Base-by-base conservation (phyloP, 192 early-diverging fungal species). In the Linnemannia hyalina region DNA sequence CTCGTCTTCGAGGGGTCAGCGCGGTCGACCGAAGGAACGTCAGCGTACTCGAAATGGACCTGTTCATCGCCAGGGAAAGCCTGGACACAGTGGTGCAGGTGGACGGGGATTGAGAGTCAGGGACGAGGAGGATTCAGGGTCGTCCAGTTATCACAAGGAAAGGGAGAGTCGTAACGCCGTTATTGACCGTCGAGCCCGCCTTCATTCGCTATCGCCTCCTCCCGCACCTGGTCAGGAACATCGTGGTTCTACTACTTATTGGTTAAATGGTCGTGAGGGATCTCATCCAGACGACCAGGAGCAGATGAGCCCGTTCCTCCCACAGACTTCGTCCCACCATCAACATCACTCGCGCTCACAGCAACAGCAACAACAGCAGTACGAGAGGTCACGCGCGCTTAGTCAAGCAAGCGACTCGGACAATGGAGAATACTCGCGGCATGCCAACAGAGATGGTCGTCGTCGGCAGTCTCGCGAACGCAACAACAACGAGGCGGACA, bases 201-300 rank as follows among this genome's bases (percentile, higher is more conserved):
- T 74, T 11, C 78, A 86, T 15, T 86, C 83, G 7, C 75, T 85
- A 0, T 85, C 84, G 46, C 79, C 84, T 9, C 75, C 84, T 20
- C 78, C 84, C 2, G 29, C 41, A 54, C 65, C 60, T 3, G 79
- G 79, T 11, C 79, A 81, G 38, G 75, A 78, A 41, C 71, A 70
- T 22, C 44, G 72, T 22, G 40, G 38, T 16, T 81, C 84, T 3
- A 47, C 23, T 5, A 5, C 76, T 0, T 78, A 78, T 35, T 78
- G 82, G 82, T 73, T 76, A 9, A 68, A 78, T 6, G 80, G 46
- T 46, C 42, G 57, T 35, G 49, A 49, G 9, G 74, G 57, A 0
- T 65, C 44, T 70, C 75, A 41, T 76, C 83, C 57, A 38, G 65
- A 40, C 78, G 75, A 78, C 41, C 68, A 65, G 26, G 60, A 65